Base-by-base conservation (phyloP, 2,329 filamentous ascomycete genomes). In the Bipolaris bicolor region DNA sequence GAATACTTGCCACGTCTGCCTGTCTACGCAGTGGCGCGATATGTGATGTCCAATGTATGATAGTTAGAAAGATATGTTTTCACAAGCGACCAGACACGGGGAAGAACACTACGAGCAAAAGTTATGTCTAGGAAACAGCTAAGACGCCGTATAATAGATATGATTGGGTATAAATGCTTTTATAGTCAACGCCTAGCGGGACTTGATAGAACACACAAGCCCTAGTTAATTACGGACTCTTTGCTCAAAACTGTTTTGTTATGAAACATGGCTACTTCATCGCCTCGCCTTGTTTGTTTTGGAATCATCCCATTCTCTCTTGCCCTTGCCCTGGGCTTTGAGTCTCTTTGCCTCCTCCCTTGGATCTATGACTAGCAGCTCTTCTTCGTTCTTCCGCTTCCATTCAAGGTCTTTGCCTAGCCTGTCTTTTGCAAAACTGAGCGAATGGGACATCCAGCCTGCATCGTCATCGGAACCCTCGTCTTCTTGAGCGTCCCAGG, bases 361-460 rank as follows among this genome's bases (percentile, higher is more conserved):
- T 1, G 93, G 93, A 79, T 99, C 95, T 76, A 98, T 97, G 3
- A 98, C 92, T 44, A 96, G 86, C 41, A 97, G 77, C 69, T 97
- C 91, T 56, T 97, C 92, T 70, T 95, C 92, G 52, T 94, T 93
- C 77, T 95, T 93, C 77, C 87, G 89, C 72, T 94, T 91, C 84
- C 95, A 97, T 50, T 86, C 91, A 51, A 98, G 78, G 76, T 98
- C 87, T 73, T 98, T 98, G 18, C 95, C 95, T 5, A 97, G 78
- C 63, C 89, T 90, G 68, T 98, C 95, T 60, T 93, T 95, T 36
- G 89, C 90, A 75, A 97, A 98, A 44, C 85, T 91, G 34, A 99
- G 81, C 9, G 86, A 83, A 75, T 98, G 94, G 3, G 86, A 86
- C 87, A 97, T 91, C 93, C 94, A 98, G 7, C 87, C 88, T 47